Percentiles rank a stretch among this genome's conserved stretches.
phyloP scores from a whole-genome alignment of 1,284 basidiomycete species.

The Flammula alnicola region DNA sequence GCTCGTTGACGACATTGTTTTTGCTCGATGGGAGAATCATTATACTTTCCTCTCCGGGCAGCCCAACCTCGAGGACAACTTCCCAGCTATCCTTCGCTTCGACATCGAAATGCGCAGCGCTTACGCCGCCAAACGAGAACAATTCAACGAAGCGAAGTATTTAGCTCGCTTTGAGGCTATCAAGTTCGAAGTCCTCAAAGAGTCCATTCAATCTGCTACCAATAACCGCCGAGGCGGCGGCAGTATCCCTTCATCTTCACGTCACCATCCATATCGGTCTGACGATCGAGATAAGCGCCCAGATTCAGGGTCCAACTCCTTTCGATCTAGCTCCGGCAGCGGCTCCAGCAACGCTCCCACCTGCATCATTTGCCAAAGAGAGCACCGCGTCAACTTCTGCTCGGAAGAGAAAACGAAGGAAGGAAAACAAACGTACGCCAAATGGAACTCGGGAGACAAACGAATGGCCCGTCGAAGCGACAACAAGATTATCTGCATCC shows the following conservation, averaged over 20 bases:
- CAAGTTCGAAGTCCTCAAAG: not conserved
- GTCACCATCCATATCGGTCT: not conserved
- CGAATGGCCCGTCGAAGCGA: conserved; percentile 2
- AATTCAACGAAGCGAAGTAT: not conserved
- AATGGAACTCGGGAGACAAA: not conserved
- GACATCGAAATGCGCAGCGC: conserved; percentile 1
- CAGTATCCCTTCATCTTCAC: not conserved
- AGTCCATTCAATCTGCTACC: no score
- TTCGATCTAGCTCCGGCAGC: no score
- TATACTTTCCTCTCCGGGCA: no score
- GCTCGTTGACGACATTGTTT: no score
- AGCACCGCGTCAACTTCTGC: conserved; percentile 12
- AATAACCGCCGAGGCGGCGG: not conserved
- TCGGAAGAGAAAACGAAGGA: conserved; percentile 7
- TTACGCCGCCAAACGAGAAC: not conserved
- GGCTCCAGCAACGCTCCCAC: conserved; percentile 7
- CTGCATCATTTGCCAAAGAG: conserved; percentile 13
- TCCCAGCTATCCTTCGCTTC: not conserved
- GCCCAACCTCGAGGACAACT: no score
- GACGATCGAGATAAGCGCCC: not conserved
- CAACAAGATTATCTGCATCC: conserved; percentile 5
- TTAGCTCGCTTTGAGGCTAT: not conserved
- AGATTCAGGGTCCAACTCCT: conserved; percentile 4
- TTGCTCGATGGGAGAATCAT: no score
- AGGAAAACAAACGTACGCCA: conserved; percentile 11